Base-by-base conservation (phyloP, 768 basidiomycete species). In the Tricholoma furcatifolium region DNA sequence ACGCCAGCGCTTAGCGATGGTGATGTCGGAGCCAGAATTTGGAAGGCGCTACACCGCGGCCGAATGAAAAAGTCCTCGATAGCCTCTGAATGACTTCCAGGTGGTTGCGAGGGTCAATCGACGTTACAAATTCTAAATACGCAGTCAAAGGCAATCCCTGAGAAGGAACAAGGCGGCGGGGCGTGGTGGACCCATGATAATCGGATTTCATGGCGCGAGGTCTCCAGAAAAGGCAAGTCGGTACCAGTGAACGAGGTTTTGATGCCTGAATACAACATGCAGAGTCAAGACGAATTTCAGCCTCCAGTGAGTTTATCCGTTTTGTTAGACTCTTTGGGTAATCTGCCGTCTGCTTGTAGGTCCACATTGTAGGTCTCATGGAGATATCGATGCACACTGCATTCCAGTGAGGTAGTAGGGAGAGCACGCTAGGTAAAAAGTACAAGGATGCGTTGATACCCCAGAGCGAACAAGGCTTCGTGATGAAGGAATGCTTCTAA, bases 101-200 rank as follows among this genome's bases (percentile, higher is more conserved):
- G n/a, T n/a, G n/a, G n/a, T n/a, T n/a, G n/a, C n/a, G n/a, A n/a
- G n/a, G n/a, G n/a, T n/a, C n/a, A n/a, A n/a, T n/a, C n/a, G n/a
- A n/a, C n/a, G n/a, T 21, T 12, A 14, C 34, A 31, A 32, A 21
- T 5, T 6, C 23, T 47, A 46, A 31, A 45, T 34, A 32, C 17
- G 46, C 38, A 57, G 59, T 60, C 45, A 64, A 67, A 64, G 59
- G 58, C 53, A 60, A 34, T 50, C 2, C 65, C 60, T 43, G 42
- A 50, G 43, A 53, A 50, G 62, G 67, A 68, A 70, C 67, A 70
- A 70, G 61, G 54, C 36, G 60, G 59, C 41, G 59, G 58, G 43
- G 38, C 24, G 50, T 42, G 41, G 43, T 39, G 56, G 39, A 55
- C 56, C 21, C 46, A 36, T 41, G 50, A 45, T 46, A 52, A 51